Percentiles rank a stretch among this genome's conserved stretches.
Conservation (phyloP, 2,329 filamentous ascomycete species). For the Paracorniculantispora psalliotae region DNA sequence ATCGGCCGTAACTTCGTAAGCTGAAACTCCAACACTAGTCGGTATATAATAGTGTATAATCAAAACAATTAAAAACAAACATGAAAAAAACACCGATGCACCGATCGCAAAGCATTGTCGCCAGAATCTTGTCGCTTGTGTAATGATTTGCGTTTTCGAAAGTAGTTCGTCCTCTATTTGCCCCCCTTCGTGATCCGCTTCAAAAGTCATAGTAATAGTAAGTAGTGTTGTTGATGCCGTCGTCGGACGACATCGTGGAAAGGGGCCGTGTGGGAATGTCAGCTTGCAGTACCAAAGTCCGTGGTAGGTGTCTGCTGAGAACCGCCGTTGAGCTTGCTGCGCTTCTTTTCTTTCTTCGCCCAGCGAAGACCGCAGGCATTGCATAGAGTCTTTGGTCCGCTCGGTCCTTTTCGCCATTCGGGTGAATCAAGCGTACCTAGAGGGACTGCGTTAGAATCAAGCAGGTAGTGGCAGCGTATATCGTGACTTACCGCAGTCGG, state of each 20-base stretch:
- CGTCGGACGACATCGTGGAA: neutral
- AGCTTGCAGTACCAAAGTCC: conserved; percentile 21
- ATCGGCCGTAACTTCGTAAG: neutral
- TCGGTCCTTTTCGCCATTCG: conserved; percentile 93
- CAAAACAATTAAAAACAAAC: conserved; percentile 4
- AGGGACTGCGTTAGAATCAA: neutral
- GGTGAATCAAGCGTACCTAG: conserved; percentile 79
- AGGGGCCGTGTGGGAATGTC: conserved; percentile 5
- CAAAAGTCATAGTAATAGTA: neutral
- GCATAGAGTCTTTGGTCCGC: conserved; percentile 88
- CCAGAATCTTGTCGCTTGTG: conserved; percentile 2
- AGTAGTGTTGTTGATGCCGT: neutral
- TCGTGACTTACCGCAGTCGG: conserved; percentile 68
- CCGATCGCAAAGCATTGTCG: neutral
- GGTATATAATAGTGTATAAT: conserved; percentile 21
- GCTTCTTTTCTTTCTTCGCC: conserved; percentile 80
- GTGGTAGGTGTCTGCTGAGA: conserved; percentile 18
- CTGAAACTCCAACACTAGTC: conserved; percentile 4
- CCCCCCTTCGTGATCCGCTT: neutral
- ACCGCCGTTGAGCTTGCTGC: conserved; percentile 20
- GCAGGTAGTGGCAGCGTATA: neutral
- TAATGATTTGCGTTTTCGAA: neutral
- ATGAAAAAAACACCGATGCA: neutral
- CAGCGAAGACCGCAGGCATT: conserved; percentile 83
- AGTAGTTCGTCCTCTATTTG: neutral